phyloP scores from a whole-genome alignment of 2,329 filamentous ascomycete genomes.

The Aschersonia sp. region DNA sequence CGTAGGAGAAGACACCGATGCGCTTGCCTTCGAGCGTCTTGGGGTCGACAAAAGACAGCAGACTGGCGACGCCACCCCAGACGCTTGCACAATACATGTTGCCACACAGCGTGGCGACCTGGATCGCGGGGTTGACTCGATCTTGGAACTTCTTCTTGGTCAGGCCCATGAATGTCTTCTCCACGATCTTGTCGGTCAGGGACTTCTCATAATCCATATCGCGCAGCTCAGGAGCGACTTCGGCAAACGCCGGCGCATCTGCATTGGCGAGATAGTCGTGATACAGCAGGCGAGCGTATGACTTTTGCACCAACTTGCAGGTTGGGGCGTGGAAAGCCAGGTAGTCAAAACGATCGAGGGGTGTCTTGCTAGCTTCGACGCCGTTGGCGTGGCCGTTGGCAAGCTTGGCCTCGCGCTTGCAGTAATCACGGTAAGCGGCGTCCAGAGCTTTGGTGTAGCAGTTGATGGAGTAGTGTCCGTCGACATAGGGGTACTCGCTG shows the following conservation, averaged over 20 bases:
- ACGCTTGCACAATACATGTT: constrained; percentile 60
- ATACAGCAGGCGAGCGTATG: constrained; percentile 71
- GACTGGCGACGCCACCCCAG: constrained; percentile 60
- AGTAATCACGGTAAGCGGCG: constrained; percentile 69
- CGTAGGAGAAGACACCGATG: constrained; percentile 66
- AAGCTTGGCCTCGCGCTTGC: constrained; percentile 51
- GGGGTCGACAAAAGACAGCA: constrained; percentile 50
- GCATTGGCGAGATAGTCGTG: constrained; percentile 70
- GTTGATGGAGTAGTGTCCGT: constrained; percentile 69
- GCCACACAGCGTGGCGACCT: constrained; percentile 64
- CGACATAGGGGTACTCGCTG: constrained; percentile 76
- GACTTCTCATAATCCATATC: constrained; percentile 71
- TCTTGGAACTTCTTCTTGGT: constrained; percentile 77
- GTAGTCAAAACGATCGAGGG: constrained; percentile 72
- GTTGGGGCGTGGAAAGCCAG: constrained; percentile 72
- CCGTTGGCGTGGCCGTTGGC: constrained; percentile 37
- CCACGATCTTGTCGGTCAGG: constrained; percentile 64
- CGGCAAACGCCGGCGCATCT: constrained; percentile 51
- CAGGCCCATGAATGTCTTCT: constrained; percentile 76
- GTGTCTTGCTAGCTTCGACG: constrained; percentile 36
- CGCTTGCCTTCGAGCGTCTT: constrained; percentile 56
- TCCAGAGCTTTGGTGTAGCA: constrained; percentile 76
- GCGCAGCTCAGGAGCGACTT: constrained; percentile 62
- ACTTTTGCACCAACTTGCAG: constrained; percentile 80
- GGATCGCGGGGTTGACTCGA: constrained; percentile 57